Evolutionary conservation across 2,329 filamentous ascomycete genomes (phyloP).

Genomic region (Elsinoe australis): DNA sequence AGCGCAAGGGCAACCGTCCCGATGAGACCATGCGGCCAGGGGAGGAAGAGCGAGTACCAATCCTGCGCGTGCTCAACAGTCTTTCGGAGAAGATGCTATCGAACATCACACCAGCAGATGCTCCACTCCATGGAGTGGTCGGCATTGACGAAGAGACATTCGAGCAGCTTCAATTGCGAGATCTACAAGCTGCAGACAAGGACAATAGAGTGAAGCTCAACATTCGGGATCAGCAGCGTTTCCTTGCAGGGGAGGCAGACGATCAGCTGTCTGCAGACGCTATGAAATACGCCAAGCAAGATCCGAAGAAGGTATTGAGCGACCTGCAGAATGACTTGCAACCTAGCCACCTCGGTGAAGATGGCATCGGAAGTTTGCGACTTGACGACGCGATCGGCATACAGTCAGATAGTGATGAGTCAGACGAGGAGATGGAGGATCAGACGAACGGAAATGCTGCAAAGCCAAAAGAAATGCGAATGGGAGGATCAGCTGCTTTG

Average conservation of each 20-base stretch:
- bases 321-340: slow-evolving; percentile 57
- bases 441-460: slow-evolving; percentile 22
- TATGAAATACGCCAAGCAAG: slow-evolving; percentile 58
- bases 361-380: slow-evolving; percentile 29
- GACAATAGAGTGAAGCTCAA: slow-evolving; percentile 76
- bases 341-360: slow-evolving; percentile 33
- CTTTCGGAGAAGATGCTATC: slow-evolving; percentile 91
- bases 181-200: slow-evolving; percentile 66
- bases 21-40: slow-evolving; percentile 83
- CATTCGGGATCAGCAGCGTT: slow-evolving; percentile 76
- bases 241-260: slow-evolving; percentile 54
- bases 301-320: slow-evolving; percentile 60
- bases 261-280: slow-evolving; percentile 42
- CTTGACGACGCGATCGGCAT: slow-evolving; percentile 60
- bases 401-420: slow-evolving; percentile 54
- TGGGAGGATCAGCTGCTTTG: slow-evolving; percentile 63
- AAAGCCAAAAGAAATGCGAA: slow-evolving; percentile 44
- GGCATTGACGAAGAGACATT: slow-evolving; percentile 67
- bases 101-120: slow-evolving; percentile 71
- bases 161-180: slow-evolving; percentile 66
- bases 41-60: slow-evolving; percentile 68
- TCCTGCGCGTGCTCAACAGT: slow-evolving; percentile 80
- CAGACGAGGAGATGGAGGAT: slow-evolving; percentile 49
- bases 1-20: slow-evolving; percentile 75
- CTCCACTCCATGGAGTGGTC: slow-evolving; percentile 56